Evolutionary conservation across 2,329 filamentous ascomycete genomes (phyloP).

Genomic region (Tolypocladium ophioglossoides): DNA sequence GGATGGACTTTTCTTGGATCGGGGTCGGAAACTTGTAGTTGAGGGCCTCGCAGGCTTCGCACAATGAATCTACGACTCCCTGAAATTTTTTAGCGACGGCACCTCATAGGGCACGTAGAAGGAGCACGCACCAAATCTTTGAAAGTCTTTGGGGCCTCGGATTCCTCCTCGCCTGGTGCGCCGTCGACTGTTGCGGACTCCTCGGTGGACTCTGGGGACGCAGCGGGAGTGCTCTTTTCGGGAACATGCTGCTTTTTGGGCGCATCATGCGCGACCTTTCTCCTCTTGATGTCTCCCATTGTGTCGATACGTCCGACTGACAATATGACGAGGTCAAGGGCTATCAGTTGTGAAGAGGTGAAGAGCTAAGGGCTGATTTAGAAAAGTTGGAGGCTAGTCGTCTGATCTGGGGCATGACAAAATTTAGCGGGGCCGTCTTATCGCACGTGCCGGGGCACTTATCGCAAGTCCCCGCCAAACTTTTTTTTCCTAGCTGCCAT

Average conservation of each 20-base stretch:
- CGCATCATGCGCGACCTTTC: slow-evolving; percentile 25
- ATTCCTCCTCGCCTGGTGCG: slow-evolving; percentile 18
- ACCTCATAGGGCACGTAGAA: too few species aligned
- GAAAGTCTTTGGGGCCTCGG: slow-evolving; percentile 46
- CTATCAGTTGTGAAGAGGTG: background rate
- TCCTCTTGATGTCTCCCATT: slow-evolving; percentile 29
- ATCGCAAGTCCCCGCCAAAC: slow-evolving; percentile 21
- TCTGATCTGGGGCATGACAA: slow-evolving; percentile 8
- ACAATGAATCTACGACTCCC: slow-evolving; percentile 78
- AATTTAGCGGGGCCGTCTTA: slow-evolving; percentile 22
- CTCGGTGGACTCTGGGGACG: slow-evolving; percentile 13
- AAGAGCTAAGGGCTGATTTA: background rate
- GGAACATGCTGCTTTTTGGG: slow-evolving; percentile 9
- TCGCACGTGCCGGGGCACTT: slow-evolving; percentile 21
- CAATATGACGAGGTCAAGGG: background rate
- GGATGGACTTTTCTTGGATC: slow-evolving; percentile 81
- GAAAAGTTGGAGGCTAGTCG: too few species aligned
- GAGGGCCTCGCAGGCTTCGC: slow-evolving; percentile 74
- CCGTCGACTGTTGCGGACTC: slow-evolving; percentile 24
- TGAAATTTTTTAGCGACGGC: slow-evolving; percentile 13
- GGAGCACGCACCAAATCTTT: slow-evolving; percentile 44
- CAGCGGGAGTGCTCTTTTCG: slow-evolving; percentile 1
- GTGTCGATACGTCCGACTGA: background rate
- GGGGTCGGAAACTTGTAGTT: slow-evolving; percentile 81
- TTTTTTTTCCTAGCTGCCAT: slow-evolving; percentile 26